Conservation (phyloP, 371 early-diverging fungal species). For the Mortierella polycephala region DNA sequence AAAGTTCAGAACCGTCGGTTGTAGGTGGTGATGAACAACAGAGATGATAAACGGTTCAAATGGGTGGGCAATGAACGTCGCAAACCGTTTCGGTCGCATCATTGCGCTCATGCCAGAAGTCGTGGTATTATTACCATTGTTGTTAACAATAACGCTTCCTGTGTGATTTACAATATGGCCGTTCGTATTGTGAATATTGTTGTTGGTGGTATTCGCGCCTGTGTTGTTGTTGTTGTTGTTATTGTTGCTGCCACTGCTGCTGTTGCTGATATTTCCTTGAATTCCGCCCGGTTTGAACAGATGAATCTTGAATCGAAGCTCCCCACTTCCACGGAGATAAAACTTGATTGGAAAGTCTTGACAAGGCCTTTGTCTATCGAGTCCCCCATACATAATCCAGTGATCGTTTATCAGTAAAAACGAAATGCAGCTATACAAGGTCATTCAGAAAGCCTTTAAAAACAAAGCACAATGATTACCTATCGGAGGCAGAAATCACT, state of each 20-base stretch:
- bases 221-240: conserved; percentile 9
- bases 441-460: too few relatives aligned
- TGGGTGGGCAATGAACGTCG: conserved; percentile 68
- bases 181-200: conserved; percentile 4
- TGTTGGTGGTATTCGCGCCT: conserved; percentile 1
- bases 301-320: conserved; percentile 64
- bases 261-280: conserved; percentile 10
- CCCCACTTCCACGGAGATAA: conserved; percentile 61
- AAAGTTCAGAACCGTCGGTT: conserved; percentile 39
- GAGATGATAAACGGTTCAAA: conserved; percentile 67
- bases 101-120: conserved; percentile 5
- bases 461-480: conserved; percentile 48
- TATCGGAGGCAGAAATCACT: conserved; percentile 60
- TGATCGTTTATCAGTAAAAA: too few relatives aligned
- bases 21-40: conserved; percentile 31
- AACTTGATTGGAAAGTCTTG: conserved; percentile 68
- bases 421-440: too few relatives aligned
- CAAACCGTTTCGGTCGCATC: conserved; percentile 56
- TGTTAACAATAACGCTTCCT: too few relatives aligned
- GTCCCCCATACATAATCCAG: not conserved
- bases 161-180: not conserved
- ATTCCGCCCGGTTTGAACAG: conserved; percentile 47
- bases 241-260: not conserved
- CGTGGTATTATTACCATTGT: not conserved
- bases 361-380: conserved; percentile 55